Evolutionary conservation across 2,329 filamentous ascomycete genomes (phyloP).

Genomic region (Macrophomina phaseolina): DNA sequence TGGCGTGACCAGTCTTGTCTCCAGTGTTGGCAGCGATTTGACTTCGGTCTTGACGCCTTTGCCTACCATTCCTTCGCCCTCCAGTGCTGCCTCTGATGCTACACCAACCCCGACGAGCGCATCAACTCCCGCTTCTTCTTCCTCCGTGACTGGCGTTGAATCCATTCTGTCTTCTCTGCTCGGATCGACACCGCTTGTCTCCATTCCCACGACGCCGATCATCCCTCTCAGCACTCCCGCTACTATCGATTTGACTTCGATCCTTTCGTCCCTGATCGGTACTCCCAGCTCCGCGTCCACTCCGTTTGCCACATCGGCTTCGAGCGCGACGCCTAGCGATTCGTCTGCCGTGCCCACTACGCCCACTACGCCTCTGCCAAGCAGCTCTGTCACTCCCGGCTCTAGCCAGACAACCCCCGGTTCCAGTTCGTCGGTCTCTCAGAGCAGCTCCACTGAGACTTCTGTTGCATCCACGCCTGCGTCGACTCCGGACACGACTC

Average conservation of each 20-base stretch:
- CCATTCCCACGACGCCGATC: conserved; percentile 25
- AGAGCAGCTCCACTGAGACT: neutral
- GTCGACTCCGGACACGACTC: neutral
- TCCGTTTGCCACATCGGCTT: conserved; percentile 9
- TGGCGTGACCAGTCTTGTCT: conserved; percentile 20
- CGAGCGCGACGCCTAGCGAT: neutral
- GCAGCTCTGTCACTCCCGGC: neutral
- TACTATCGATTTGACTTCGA: conserved; percentile 21
- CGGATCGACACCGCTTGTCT: conserved; percentile 16
- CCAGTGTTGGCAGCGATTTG: conserved; percentile 14
- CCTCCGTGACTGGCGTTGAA: conserved; percentile 3
- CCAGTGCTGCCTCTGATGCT: neutral
- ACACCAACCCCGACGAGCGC: conserved; percentile 7
- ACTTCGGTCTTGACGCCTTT: conserved; percentile 15
- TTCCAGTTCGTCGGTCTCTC: neutral
- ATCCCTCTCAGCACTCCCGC: conserved; percentile 25
- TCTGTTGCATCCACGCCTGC: conserved; percentile 1
- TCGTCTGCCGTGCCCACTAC: conserved; percentile 16
- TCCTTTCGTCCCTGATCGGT: conserved; percentile 13
- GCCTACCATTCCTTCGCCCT: neutral
- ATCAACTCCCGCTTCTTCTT: neutral
- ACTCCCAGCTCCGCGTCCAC: conserved; percentile 13
- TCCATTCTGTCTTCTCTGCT: conserved; percentile 25
- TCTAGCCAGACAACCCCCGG: neutral
- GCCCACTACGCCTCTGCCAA: conserved; percentile 14